phyloP scores from a whole-genome alignment of 805 yeast species.

The Candida verbasci region DNA sequence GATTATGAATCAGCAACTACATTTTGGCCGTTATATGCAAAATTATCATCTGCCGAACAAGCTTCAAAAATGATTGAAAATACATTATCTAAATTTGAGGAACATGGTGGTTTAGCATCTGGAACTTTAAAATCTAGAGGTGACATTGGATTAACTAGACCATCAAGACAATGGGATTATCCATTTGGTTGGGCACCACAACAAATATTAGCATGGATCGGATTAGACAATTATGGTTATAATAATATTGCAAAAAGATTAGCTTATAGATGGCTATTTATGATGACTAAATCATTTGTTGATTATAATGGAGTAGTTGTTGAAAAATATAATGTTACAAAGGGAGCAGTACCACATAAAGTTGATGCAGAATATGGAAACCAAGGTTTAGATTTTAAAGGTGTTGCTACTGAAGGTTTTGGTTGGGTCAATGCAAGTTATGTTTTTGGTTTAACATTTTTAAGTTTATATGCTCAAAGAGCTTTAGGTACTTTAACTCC shows the following conservation, averaged over 20 bases:
- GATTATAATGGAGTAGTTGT: slow-evolving; percentile 93
- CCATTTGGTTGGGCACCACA: slow-evolving; percentile 99
- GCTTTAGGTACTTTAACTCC: slow-evolving; percentile 78
- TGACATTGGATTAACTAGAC: slow-evolving; percentile 60
- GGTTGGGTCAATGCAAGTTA: slow-evolving; percentile 97
- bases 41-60: slow-evolving; percentile 58
- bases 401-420: slow-evolving; percentile 93
- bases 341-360: slow-evolving; percentile 77
- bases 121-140: slow-evolving; percentile 79
- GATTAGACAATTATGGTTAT: slow-evolving; percentile 70
- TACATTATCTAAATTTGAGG: slow-evolving; percentile 70
- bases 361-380: slow-evolving; percentile 97
- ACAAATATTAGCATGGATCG: slow-evolving; percentile 91
- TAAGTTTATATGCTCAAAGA: slow-evolving; percentile 63
- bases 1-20: slow-evolving; percentile 83
- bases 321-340: slow-evolving; percentile 89
- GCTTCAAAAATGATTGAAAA: slow-evolving; percentile 57
- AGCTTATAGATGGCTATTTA: slow-evolving; percentile 81
- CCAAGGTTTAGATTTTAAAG: slow-evolving; percentile 89
- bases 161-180: slow-evolving; percentile 97
- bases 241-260: slow-evolving; percentile 61
- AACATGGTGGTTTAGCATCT: slow-evolving; percentile 82
- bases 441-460: slow-evolving; percentile 62
- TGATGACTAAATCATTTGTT: slow-evolving; percentile 86
- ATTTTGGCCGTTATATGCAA: slow-evolving; percentile 91